A percentile compares a stretch with the other conserved stretches of the same genome.
Conservation (phyloP, 1,284 basidiomycete genomes). For the Cryptococcus jaspeensis region DNA sequence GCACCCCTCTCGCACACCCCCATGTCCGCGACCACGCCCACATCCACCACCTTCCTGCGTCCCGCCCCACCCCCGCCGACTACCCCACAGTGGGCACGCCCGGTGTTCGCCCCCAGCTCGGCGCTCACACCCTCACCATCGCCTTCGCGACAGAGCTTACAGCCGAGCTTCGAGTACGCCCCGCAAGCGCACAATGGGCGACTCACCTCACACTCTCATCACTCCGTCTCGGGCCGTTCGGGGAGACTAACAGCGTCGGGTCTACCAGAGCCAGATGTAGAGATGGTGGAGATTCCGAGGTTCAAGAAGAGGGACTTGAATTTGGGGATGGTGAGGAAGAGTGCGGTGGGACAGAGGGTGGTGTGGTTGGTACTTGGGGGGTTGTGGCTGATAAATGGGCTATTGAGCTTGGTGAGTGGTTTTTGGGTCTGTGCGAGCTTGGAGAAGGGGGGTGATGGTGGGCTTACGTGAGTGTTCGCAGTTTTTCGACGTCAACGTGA, state of each 20-base stretch:
- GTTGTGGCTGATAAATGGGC: constrained; percentile 21
- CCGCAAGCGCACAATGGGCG: no score
- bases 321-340: constrained; percentile 28
- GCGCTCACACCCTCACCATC: constrained; percentile 13
- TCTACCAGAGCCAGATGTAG: constrained; percentile 7
- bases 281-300: constrained; percentile 42
- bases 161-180: no score
- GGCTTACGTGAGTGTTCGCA: constrained; percentile 3
- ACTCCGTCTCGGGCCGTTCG: neutral
- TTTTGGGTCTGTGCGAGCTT: neutral
- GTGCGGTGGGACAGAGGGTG: constrained; percentile 15
- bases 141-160: neutral
- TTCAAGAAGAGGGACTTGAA: constrained; percentile 43
- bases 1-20: neutral
- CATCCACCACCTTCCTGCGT: constrained; percentile 14
- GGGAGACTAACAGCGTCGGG: neutral
- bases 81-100: neutral
- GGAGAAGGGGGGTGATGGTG: neutral
- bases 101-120: constrained; percentile 12
- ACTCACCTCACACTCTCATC: no score
- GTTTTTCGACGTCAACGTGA: constrained; percentile 44
- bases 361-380: constrained; percentile 31
- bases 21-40: constrained; percentile 2
- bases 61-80: constrained; percentile 16
- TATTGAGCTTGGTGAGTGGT: constrained; percentile 29